Percentiles rank a stretch among this genome's conserved stretches.
Conservation (phyloP, 2,329 filamentous ascomycete species). For the Diplodia mutila region DNA sequence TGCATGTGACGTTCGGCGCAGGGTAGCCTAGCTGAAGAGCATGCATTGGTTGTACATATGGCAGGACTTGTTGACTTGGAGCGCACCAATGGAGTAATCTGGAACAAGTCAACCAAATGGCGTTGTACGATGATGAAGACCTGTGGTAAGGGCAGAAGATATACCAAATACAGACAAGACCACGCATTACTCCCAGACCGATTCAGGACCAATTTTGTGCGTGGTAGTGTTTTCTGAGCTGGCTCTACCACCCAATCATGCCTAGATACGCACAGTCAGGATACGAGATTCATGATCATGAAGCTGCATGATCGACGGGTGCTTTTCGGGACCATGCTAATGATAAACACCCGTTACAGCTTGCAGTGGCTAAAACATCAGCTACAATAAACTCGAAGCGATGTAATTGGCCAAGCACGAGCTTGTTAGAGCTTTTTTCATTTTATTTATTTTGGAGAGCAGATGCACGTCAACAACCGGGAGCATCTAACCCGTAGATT, state of each 20-base stretch:
- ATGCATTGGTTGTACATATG: conserved; percentile 10
- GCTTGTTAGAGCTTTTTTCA: not conserved
- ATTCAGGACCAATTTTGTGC: no score
- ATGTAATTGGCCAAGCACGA: not conserved
- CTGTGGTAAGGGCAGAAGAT: not conserved
- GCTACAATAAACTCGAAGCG: not conserved
- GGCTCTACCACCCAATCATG: not conserved
- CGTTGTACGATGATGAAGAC: not conserved
- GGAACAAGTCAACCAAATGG: not conserved
- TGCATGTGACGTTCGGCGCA: conserved; percentile 1
- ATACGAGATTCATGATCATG: not conserved
- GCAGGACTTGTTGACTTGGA: not conserved
- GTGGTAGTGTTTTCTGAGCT: not conserved
- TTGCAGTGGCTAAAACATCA: not conserved
- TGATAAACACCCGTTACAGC: not conserved
- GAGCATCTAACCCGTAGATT: no score
- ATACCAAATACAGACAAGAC: not conserved
- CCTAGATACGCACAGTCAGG: not conserved
- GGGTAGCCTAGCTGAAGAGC: not conserved
- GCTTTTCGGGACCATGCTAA: not conserved
- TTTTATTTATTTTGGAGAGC: no score
- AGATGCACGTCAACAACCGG: not conserved
- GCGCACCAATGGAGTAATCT: not conserved
- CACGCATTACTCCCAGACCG: not conserved
- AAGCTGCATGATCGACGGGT: not conserved